A percentile compares a stretch with the other conserved stretches of the same genome.
These are phyloP conservation scores for Debaryomyces psychrophilus DNA, from an alignment of 1,139 yeast genomes.

Conservation along the genomic window DNA sequence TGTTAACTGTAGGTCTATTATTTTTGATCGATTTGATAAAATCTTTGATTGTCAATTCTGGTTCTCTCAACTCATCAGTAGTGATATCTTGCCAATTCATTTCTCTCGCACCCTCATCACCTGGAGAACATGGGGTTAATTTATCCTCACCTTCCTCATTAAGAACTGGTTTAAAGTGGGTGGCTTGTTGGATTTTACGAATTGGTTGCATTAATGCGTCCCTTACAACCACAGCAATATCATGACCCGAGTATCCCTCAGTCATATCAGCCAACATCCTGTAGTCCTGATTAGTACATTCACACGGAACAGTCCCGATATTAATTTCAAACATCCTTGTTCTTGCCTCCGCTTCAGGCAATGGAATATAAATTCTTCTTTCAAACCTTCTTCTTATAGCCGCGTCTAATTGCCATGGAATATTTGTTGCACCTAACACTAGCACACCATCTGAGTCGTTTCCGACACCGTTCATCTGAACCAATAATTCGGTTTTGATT, in stretches of 20 bases:
- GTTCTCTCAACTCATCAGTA: constrained; percentile 87
- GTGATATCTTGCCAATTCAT: constrained; percentile 93
- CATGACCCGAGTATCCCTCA: constrained; percentile 97
- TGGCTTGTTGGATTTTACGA: constrained; percentile 92
- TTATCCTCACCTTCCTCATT: constrained; percentile 43
- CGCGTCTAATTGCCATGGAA: constrained; percentile 98
- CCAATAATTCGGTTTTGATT: constrained; percentile 92
- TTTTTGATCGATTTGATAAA: constrained; percentile 89
- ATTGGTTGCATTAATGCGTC: constrained; percentile 99
- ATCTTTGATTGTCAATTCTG: constrained; percentile 86
- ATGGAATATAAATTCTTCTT: constrained; percentile 88
- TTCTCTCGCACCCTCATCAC: constrained; percentile 82
- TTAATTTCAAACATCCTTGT: constrained; percentile 92
- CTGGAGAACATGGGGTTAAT: constrained; percentile 95
- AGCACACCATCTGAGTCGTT: constrained; percentile 91
- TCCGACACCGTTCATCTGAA: constrained; percentile 99
- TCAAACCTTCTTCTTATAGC: constrained; percentile 98
- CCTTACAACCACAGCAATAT: constrained; percentile 92
- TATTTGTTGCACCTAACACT: constrained; percentile 96
- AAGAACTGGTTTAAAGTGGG: constrained; percentile 76
- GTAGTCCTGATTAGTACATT: constrained; percentile 72
- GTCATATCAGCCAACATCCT: constrained; percentile 87
- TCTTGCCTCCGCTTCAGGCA: constrained; percentile 92
- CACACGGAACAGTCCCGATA: constrained; percentile 88
- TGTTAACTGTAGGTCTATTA: constrained; percentile 94